Evolutionary conservation across 1,139 yeast species (phyloP).

Genomic region (Pichia sp.): DNA sequence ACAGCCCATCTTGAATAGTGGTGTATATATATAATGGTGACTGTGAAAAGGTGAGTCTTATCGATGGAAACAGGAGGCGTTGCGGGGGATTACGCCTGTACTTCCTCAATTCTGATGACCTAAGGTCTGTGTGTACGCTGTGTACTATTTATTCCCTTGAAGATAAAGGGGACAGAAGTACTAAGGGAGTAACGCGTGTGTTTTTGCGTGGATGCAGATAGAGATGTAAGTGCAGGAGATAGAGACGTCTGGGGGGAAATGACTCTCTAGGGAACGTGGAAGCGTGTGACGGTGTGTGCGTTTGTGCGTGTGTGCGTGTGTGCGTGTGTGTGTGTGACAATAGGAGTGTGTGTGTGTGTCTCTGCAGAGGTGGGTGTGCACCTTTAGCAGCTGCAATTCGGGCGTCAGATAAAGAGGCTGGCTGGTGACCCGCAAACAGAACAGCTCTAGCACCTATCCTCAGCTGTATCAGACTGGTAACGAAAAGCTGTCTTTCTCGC

Average conservation of each 20-base stretch:
- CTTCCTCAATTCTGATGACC: not conserved
- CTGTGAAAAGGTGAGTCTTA: not conserved
- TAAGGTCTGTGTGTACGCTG: no score
- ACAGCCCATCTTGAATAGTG: conserved; percentile 48
- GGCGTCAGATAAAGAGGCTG: not conserved
- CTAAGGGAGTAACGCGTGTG: no score
- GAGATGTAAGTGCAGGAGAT: no score
- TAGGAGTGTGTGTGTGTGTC: not conserved
- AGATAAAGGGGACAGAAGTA: no score
- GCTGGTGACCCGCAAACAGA: not conserved
- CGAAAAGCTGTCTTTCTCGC: not conserved
- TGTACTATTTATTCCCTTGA: no score
- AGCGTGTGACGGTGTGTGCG: not conserved
- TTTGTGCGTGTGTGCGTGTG: not conserved
- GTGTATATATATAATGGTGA: not conserved
- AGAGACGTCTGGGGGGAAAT: no score
- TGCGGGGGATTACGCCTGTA: no score
- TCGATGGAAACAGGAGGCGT: no score
- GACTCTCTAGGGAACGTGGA: not conserved
- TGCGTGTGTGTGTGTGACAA: not conserved
- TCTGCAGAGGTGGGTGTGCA: not conserved
- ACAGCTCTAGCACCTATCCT: not conserved
- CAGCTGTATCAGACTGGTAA: not conserved
- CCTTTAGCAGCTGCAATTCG: not conserved
- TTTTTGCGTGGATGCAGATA: no score